Percentiles rank a stretch among this genome's conserved stretches.
Conservation (phyloP, 2,329 filamentous ascomycete species). For the Colletotrichum trifolii region DNA sequence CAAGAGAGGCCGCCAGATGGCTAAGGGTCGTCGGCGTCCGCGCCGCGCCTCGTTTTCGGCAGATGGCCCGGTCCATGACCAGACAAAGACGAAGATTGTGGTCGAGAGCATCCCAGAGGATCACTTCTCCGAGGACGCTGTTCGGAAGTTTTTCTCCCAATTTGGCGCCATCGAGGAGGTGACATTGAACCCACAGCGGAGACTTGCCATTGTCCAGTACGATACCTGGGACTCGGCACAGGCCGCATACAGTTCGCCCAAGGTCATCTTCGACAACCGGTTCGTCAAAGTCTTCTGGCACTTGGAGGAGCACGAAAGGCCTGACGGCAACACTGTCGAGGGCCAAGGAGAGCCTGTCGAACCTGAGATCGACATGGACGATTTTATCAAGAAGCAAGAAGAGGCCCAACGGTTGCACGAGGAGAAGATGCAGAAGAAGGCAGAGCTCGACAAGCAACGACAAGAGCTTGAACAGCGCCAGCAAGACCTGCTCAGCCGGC, state of each 20-base stretch:
- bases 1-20: conserved; percentile 44
- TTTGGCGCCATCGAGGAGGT: conserved; percentile 76
- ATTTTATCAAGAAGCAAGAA: conserved; percentile 74
- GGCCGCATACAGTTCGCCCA: conserved; percentile 79
- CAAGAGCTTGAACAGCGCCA: conserved; percentile 74
- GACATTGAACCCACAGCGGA: conserved; percentile 73
- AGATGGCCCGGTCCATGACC: conserved; percentile 71
- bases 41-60: conserved; percentile 70
- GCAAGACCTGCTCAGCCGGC: conserved; percentile 69
- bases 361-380: conserved; percentile 74
- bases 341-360: conserved; percentile 43
- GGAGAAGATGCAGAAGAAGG: conserved; percentile 70
- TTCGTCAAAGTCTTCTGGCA: conserved; percentile 89
- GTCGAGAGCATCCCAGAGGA: conserved; percentile 83
- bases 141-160: conserved; percentile 76
- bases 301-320: conserved; percentile 61
- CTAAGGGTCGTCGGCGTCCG: conserved; percentile 29
- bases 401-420: conserved; percentile 78
- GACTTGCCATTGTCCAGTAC: conserved; percentile 77
- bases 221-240: conserved; percentile 73
- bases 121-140: conserved; percentile 71
- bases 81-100: conserved; percentile 74
- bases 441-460: conserved; percentile 70
- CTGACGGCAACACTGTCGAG: conserved; percentile 39
- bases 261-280: conserved; percentile 84